A percentile compares a stretch with the other conserved stretches of the same genome.
Conservation (phyloP, 1,139 yeast species). For the Trichomonascaceae sp. region DNA sequence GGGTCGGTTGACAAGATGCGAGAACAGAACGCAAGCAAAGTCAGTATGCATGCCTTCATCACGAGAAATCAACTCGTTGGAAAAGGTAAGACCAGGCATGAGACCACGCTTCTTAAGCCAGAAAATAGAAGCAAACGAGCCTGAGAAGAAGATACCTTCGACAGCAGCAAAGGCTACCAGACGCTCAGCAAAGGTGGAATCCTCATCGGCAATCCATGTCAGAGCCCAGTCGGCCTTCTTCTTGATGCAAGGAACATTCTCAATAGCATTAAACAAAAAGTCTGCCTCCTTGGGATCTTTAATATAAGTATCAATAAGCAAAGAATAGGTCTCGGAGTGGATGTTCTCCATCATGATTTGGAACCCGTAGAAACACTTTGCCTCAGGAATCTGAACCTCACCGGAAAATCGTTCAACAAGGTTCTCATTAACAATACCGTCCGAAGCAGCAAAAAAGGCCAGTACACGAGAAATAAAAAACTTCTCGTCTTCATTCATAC, state of each 20-base stretch:
- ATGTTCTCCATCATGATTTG: conserved; percentile 99
- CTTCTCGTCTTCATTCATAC: conserved; percentile 81
- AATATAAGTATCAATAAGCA: conserved; percentile 88
- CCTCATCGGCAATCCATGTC: conserved; percentile 86
- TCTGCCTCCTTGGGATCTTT: conserved; percentile 91
- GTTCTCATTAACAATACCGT: conserved; percentile 96
- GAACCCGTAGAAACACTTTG: conserved; percentile 97
- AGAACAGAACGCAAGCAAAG: conserved; percentile 90
- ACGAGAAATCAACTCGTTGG: conserved; percentile 93
- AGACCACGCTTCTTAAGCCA: conserved; percentile 97
- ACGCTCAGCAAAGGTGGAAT: conserved; percentile 89
- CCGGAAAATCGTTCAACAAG: conserved; percentile 95
- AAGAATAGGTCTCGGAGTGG: conserved; percentile 94
- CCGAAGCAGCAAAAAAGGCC: conserved; percentile 98
- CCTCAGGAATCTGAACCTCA: conserved; percentile 96
- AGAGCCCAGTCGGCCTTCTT: conserved; percentile 98
- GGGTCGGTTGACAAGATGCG: conserved; percentile 89
- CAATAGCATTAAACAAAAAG: conserved; percentile 87
- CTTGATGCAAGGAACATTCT: conserved; percentile 86
- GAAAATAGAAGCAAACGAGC: conserved; percentile 95
- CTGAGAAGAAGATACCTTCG: conserved; percentile 97
- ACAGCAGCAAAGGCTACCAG: conserved; percentile 98
- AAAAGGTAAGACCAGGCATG: conserved; percentile 97
- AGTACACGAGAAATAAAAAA: conserved; percentile 84
- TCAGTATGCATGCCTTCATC: conserved; percentile 99